Conservation (phyloP, 2,329 filamentous ascomycete genomes). For the Purpureocillium takamizusanense region DNA sequence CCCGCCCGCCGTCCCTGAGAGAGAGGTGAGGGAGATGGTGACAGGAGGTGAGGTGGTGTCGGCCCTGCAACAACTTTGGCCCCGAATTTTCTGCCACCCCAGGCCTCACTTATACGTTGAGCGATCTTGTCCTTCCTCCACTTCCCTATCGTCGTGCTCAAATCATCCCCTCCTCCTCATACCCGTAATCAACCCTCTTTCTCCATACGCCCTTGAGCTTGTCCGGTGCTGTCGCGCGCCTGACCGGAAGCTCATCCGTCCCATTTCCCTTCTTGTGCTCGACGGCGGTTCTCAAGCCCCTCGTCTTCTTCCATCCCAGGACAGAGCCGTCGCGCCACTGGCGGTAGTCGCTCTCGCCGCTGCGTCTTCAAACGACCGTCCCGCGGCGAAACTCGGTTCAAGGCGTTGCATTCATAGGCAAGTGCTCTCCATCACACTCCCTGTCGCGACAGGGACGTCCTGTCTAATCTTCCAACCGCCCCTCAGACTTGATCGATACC, state of each 20-base stretch:
- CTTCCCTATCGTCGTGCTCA: not conserved
- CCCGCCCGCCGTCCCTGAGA: constrained; percentile 10
- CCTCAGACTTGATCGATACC: constrained; percentile 31
- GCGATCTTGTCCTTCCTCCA: constrained; percentile 11
- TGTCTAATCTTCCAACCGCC: constrained; percentile 8
- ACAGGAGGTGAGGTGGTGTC: no score
- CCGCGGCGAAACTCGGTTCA: constrained; percentile 11
- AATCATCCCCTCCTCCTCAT: constrained; percentile 2
- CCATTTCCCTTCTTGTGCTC: not conserved
- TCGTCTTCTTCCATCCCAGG: not conserved
- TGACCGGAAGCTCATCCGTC: constrained; percentile 3
- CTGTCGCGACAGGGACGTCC: not conserved
- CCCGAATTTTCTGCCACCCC: constrained; percentile 13
- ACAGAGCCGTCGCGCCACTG: constrained; percentile 4
- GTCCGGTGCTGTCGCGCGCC: constrained; percentile 4
- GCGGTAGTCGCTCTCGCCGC: constrained; percentile 1
- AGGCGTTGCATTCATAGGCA: constrained; percentile 23
- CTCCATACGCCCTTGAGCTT: not conserved
- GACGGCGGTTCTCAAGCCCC: no score
- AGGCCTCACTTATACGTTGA: constrained; percentile 19
- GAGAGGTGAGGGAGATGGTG: no score
- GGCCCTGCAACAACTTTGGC: constrained; percentile 10
- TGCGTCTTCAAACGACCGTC: not conserved
- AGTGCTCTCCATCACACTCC: constrained; percentile 5
- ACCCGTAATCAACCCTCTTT: not conserved